Conservation (phyloP, 805 yeast genomes). For the Spathaspora boniae region DNA sequence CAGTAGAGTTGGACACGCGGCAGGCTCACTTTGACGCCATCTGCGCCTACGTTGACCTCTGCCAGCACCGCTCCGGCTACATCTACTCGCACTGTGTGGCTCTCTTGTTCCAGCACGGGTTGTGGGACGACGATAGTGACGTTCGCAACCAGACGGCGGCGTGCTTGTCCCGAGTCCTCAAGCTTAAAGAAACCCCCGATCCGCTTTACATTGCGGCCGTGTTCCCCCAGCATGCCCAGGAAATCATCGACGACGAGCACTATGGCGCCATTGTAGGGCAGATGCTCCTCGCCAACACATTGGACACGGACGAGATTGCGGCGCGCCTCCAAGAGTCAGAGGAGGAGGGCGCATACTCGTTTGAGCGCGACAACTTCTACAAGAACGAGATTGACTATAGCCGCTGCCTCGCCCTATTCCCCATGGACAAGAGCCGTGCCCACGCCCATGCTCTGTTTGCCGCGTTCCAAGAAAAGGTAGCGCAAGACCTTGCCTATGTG, state of each 20-base stretch:
- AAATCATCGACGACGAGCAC: conserved; percentile 1
- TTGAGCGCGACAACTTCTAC: conserved; percentile 68
- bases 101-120: conserved; percentile 10
- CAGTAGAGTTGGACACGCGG: no score
- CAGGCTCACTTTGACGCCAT: no score
- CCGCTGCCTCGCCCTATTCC: conserved; percentile 1
- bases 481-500: conserved; percentile 4
- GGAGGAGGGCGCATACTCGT: conserved; percentile 45
- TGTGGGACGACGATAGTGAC: conserved; percentile 67
- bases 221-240: conserved; percentile 4
- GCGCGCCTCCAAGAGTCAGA: conserved; percentile 15
- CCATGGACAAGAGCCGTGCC: not conserved
- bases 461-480: conserved; percentile 3
- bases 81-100: conserved; percentile 3
- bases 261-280: not conserved
- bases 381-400: conserved; percentile 37
- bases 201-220: conserved; percentile 3
- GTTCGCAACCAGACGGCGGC: conserved; percentile 48
- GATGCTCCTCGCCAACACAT: conserved; percentile 7
- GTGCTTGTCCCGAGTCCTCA: conserved; percentile 32
- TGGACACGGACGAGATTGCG: conserved; percentile 4
- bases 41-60: no score
- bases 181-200: conserved; percentile 8
- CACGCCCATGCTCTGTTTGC: not conserved
- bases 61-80: conserved; percentile 3